Evolutionary conservation across 139 green algal species (phyloP).

Genomic region (Raphidocelis subcapitata): DNA sequence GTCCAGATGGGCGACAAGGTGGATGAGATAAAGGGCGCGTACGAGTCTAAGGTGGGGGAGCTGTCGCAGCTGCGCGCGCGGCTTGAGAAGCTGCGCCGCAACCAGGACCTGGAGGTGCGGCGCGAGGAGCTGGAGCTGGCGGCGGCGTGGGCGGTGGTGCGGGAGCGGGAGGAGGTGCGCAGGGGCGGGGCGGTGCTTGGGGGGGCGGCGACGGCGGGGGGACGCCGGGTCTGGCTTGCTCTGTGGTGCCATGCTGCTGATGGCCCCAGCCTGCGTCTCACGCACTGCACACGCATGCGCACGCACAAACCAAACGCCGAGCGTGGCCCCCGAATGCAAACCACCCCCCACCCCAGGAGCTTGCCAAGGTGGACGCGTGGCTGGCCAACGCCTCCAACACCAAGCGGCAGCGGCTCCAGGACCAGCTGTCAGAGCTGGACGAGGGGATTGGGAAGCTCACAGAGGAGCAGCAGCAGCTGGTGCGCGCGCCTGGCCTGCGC

Average conservation of each 20-base stretch:
- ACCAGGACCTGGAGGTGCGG: slow-evolving; percentile 9
- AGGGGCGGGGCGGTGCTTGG: background rate
- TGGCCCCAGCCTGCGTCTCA: too few relatives aligned
- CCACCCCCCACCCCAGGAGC: too few relatives aligned
- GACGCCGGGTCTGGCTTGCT: too few relatives aligned
- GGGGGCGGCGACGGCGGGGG: too few relatives aligned
- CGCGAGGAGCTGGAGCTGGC: slow-evolving; percentile 24
- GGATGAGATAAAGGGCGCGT: background rate
- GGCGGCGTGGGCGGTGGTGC: slow-evolving; percentile 9
- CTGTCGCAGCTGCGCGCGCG: slow-evolving; percentile 13
- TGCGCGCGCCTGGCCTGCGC: too few relatives aligned
- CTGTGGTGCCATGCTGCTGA: too few relatives aligned
- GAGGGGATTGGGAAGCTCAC: background rate
- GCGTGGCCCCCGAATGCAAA: too few relatives aligned
- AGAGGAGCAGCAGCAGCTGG: slow-evolving; percentile 8
- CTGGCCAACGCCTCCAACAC: background rate
- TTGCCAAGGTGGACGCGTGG: background rate
- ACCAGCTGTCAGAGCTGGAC: slow-evolving; percentile 5
- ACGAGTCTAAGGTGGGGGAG: slow-evolving; percentile 13
- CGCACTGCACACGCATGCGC: too few relatives aligned
- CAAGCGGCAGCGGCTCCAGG: slow-evolving; percentile 13
- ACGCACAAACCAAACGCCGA: too few relatives aligned
- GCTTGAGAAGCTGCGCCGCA: slow-evolving; percentile 27
- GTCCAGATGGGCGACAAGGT: slow-evolving; percentile 14
- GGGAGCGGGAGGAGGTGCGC: slow-evolving; percentile 6